A percentile compares a stretch with the other conserved stretches of the same genome.
Evolutionary conservation across 2,329 filamentous ascomycete species (phyloP).

Genomic region (Fusarium mangiferae): DNA sequence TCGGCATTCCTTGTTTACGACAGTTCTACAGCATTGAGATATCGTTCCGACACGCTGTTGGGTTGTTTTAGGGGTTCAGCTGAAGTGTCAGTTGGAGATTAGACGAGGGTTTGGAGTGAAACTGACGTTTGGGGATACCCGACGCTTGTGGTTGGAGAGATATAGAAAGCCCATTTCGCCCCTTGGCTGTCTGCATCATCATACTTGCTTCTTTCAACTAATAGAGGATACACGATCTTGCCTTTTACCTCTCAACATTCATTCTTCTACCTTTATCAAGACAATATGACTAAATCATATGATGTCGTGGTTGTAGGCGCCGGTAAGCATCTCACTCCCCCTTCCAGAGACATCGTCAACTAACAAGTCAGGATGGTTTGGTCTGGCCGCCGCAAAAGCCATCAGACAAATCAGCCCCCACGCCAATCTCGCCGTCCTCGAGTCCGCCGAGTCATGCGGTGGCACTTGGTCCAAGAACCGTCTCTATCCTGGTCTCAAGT

Average conservation of each 20-base stretch:
- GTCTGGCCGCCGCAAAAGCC: conserved; percentile 63
- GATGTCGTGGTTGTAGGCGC: conserved; percentile 41
- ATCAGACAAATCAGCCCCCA: conserved; percentile 61
- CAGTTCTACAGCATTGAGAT: neutral
- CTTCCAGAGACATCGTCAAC: neutral
- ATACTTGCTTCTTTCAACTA: neutral
- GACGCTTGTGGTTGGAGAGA: neutral
- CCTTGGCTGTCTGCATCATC: neutral
- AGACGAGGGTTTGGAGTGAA: neutral
- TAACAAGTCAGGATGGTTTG: conserved; percentile 56
- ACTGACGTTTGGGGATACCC: neutral
- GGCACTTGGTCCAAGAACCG: conserved; percentile 70
- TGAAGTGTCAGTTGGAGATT: neutral
- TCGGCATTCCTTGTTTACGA: neutral
- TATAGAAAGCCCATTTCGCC: conserved; percentile 20
- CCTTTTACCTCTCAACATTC: neutral
- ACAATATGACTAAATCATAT: conserved; percentile 27
- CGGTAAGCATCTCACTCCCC: conserved; percentile 7
- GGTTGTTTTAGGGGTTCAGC: neutral
- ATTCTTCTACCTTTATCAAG: neutral
- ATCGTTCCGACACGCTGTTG: neutral
- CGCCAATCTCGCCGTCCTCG: conserved; percentile 60
- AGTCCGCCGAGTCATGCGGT: conserved; percentile 62
- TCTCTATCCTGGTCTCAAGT: conserved; percentile 68
- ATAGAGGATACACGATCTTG: neutral